phyloP scores from a whole-genome alignment of 306 rosid genomes.

The Betula pendula region DNA sequence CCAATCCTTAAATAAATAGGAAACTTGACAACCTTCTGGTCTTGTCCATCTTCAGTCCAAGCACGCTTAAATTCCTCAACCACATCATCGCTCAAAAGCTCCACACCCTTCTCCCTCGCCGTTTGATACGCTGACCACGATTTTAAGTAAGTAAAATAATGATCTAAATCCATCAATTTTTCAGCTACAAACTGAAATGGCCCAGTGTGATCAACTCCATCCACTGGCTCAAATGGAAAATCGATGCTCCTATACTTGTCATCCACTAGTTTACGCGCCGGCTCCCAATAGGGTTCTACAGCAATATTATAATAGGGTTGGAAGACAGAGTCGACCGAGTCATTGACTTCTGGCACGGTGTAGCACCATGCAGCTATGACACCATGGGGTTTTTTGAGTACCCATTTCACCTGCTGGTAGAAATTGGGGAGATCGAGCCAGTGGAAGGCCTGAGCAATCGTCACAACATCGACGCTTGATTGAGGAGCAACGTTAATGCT shows the following conservation, averaged over 20 bases:
- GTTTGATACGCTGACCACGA: slow-evolving; percentile 82
- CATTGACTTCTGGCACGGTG: slow-evolving; percentile 48
- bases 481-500: slow-evolving; percentile 41
- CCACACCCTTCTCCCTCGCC: slow-evolving; percentile 69
- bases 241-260: slow-evolving; percentile 49
- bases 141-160: slow-evolving; percentile 46
- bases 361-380: slow-evolving; percentile 79
- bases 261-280: slow-evolving; percentile 46
- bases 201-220: slow-evolving; percentile 58
- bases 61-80: slow-evolving; percentile 46
- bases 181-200: slow-evolving; percentile 64
- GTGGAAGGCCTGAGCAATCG: slow-evolving; percentile 74
- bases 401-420: slow-evolving; percentile 54
- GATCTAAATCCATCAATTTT: slow-evolving; percentile 49
- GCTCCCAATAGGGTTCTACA: slow-evolving; percentile 55
- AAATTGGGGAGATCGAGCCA: slow-evolving; percentile 70
- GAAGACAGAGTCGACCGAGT: slow-evolving; percentile 34
- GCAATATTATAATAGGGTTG: slow-evolving; percentile 31
- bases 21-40: slow-evolving; percentile 44
- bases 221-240: slow-evolving; percentile 73
- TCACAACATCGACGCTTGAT: slow-evolving; percentile 62
- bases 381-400: slow-evolving; percentile 71
- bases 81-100: slow-evolving; percentile 48
- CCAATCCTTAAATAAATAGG: slow-evolving; percentile 73
- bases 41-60: slow-evolving; percentile 56